Evolutionary conservation across 2,329 filamentous ascomycete species (phyloP).

Genomic region (Diplocarpon rosae): DNA sequence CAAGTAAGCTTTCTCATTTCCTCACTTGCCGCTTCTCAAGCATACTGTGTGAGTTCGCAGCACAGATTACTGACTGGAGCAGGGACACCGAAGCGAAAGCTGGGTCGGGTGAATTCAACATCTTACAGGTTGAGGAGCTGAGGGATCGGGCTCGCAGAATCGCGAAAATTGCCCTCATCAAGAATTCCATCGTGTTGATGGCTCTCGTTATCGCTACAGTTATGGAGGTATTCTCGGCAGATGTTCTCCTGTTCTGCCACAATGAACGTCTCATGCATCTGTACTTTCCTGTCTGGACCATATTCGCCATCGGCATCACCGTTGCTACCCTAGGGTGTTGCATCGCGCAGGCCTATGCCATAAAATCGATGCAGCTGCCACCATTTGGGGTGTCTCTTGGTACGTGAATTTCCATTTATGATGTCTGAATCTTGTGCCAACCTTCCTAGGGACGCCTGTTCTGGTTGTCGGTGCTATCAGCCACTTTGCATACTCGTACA

Average conservation of each 20-base stretch:
- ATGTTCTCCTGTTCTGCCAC: slow-evolving; percentile 1
- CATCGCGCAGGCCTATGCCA: neutral
- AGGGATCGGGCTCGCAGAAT: neutral
- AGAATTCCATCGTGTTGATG: neutral
- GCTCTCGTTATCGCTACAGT: neutral
- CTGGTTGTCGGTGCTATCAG: slow-evolving; percentile 2
- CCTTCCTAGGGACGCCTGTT: slow-evolving; percentile 2
- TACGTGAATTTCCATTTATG: neutral
- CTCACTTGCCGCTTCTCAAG: neutral
- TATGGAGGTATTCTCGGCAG: slow-evolving; percentile 1
- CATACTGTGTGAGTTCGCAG: neutral
- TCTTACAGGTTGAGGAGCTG: neutral
- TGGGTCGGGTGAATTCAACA: neutral
- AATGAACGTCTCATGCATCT: neutral
- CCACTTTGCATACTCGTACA: neutral
- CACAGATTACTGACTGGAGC: neutral
- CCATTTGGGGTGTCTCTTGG: neutral
- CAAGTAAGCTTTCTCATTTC: neutral
- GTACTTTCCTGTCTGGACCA: slow-evolving; percentile 1
- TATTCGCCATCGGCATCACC: neutral
- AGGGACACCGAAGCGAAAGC: neutral
- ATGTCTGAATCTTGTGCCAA: neutral
- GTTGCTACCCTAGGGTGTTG: slow-evolving; percentile 1
- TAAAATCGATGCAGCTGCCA: slow-evolving; percentile 1
- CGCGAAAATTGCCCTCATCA: neutral